A percentile compares a stretch with the other conserved stretches of the same genome.
Conservation (phyloP, 1,139 yeast species). For the Pichia sp. region DNA sequence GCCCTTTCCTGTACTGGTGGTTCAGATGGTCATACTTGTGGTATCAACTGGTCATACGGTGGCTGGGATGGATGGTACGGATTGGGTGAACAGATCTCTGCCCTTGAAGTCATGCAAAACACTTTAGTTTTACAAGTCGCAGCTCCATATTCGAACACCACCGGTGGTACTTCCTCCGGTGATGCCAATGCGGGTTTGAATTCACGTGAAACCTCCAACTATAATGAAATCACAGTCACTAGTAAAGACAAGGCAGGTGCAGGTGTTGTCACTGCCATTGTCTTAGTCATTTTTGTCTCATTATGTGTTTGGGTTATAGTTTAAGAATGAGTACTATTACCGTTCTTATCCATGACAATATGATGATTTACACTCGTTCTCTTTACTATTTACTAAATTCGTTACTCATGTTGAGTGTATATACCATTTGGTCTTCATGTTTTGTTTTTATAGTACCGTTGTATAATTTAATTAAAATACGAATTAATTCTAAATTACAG, state of each 20-base stretch:
- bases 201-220: conserved; percentile 25
- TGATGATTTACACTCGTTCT: conserved; percentile 27
- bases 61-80: conserved; percentile 54
- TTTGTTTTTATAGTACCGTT: too few species aligned
- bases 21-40: conserved; percentile 55
- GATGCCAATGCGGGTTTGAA: conserved; percentile 48
- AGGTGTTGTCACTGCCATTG: conserved; percentile 76
- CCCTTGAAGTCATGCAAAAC: conserved; percentile 52
- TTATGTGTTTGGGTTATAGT: conserved; percentile 72
- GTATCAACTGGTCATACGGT: conserved; percentile 49
- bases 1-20: conserved; percentile 62
- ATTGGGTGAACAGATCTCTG: conserved; percentile 58
- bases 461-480: too few species aligned
- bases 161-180: conserved; percentile 46
- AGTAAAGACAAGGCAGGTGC: conserved; percentile 84
- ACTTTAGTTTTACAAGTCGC: conserved; percentile 42
- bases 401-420: too few species aligned
- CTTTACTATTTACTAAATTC: too few species aligned
- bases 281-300: conserved; percentile 62
- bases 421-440: too few species aligned
- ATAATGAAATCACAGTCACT: conserved; percentile 43
- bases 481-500: too few species aligned
- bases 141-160: conserved; percentile 54
- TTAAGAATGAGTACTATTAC: too few species aligned
- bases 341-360: too few species aligned